Conservation (phyloP, 2,329 filamentous ascomycete species). For the Xylariaceae sp. region DNA sequence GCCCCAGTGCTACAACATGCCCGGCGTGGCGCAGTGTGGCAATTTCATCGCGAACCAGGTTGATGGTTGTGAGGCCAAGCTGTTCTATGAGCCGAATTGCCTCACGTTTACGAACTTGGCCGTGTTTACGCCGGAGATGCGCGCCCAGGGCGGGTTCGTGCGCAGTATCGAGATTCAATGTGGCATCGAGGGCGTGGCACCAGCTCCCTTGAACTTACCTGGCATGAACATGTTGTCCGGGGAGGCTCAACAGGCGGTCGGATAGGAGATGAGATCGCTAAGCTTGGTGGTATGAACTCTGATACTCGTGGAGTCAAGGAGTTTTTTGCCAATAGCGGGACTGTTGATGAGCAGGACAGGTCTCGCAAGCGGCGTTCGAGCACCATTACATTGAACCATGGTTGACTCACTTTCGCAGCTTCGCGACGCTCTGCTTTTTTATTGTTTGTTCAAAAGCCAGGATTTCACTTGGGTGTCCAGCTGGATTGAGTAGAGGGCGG, state of each 20-base stretch:
- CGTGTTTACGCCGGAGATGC: constrained; percentile 31
- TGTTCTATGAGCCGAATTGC: constrained; percentile 33
- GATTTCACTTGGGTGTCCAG: no score
- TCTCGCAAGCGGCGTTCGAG: not conserved
- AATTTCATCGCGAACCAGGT: constrained; percentile 32
- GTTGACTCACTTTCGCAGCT: not conserved
- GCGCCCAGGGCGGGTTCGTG: constrained; percentile 29
- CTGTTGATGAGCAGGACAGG: not conserved
- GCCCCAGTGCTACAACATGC: constrained; percentile 31
- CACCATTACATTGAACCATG: not conserved
- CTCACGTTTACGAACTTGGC: constrained; percentile 30
- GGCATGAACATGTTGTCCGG: constrained; percentile 17
- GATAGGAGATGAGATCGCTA: constrained; percentile 1
- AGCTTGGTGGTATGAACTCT: no score
- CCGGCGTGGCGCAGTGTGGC: constrained; percentile 30
- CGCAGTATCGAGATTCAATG: constrained; percentile 32
- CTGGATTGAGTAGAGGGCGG: no score
- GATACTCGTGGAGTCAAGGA: no score
- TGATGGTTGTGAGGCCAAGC: constrained; percentile 32
- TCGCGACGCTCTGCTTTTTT: no score
- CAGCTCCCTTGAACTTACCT: constrained; percentile 22
- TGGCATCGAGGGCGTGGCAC: constrained; percentile 24
- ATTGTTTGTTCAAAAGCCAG: no score
- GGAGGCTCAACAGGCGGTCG: constrained; percentile 17
- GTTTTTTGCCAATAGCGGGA: not conserved